Conservation (phyloP, 2,329 filamentous ascomycete species). For the Fusarium ambrosium region DNA sequence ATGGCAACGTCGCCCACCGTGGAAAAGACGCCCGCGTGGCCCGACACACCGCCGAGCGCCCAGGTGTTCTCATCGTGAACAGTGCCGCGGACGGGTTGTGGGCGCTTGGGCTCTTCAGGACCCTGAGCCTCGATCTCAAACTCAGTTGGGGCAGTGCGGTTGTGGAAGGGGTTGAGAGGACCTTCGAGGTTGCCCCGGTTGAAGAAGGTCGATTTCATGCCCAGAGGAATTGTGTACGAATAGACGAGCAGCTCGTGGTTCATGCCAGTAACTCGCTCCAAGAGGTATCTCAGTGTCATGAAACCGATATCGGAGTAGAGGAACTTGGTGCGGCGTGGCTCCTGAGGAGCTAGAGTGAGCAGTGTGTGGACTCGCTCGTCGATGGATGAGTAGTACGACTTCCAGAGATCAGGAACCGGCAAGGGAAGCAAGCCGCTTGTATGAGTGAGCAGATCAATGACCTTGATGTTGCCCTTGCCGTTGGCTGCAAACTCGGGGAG, state of each 20-base stretch:
- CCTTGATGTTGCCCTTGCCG: not conserved
- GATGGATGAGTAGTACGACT: not conserved
- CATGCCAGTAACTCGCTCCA: constrained; percentile 49
- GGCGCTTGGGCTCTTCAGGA: constrained; percentile 49
- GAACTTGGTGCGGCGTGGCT: constrained; percentile 32
- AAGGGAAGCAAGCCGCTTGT: not conserved
- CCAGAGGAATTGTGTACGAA: constrained; percentile 50
- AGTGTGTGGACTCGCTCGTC: constrained; percentile 15
- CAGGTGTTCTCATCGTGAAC: constrained; percentile 33
- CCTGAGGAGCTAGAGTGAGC: not conserved
- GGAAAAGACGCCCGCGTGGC: not conserved
- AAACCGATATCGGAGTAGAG: constrained; percentile 49
- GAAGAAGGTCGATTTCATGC: constrained; percentile 11
- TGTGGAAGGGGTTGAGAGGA: constrained; percentile 11
- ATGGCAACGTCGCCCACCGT: not conserved
- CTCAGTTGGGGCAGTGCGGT: constrained; percentile 8
- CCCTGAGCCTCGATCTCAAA: constrained; percentile 40
- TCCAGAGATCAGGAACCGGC: not conserved
- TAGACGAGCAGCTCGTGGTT: constrained; percentile 51
- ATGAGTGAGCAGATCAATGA: not conserved
- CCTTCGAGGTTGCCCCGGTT: constrained; percentile 20
- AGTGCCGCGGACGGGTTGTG: constrained; percentile 55
- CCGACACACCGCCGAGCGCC: not conserved
- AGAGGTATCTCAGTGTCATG: constrained; percentile 48
- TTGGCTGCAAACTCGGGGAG: not conserved